Percentiles rank a stretch among this genome's conserved stretches.
These are phyloP conservation scores for Fusarium falciforme DNA, from an alignment of 2,329 filamentous ascomycete species.

Conservation along the genomic window DNA sequence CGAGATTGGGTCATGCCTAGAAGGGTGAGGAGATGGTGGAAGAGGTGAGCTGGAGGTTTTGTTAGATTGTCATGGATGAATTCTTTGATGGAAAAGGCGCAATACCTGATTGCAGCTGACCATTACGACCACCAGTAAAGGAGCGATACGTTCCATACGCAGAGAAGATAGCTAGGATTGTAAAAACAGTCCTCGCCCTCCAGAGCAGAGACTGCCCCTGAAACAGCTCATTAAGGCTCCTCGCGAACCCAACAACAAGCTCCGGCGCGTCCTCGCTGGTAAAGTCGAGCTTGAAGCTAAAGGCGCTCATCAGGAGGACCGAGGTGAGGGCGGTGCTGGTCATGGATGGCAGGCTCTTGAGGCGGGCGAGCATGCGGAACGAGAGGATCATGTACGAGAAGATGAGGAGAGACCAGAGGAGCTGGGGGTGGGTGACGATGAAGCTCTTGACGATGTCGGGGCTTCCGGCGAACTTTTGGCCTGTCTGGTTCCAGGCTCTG, in stretches of 20 bases:
- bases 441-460: slow-evolving; percentile 85
- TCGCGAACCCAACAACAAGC: slow-evolving; percentile 67
- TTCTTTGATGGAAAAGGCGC: not conserved
- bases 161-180: slow-evolving; percentile 55
- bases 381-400: slow-evolving; percentile 74
- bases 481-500: slow-evolving; percentile 94
- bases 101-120: slow-evolving; percentile 47
- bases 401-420: slow-evolving; percentile 81
- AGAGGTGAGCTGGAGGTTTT: slow-evolving; percentile 50
- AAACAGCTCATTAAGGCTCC: slow-evolving; percentile 53
- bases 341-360: slow-evolving; percentile 56
- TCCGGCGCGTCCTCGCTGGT: slow-evolving; percentile 90
- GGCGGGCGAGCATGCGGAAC: slow-evolving; percentile 55
- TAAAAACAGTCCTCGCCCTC: slow-evolving; percentile 63
- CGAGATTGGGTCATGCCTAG: slow-evolving; percentile 90
- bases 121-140: slow-evolving; percentile 42
- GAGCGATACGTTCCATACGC: slow-evolving; percentile 55
- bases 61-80: slow-evolving; percentile 5
- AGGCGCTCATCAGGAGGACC: slow-evolving; percentile 63
- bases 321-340: slow-evolving; percentile 55
- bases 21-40: slow-evolving; percentile 79
- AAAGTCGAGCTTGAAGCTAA: slow-evolving; percentile 91
- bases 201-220: slow-evolving; percentile 59
- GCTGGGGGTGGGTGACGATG: slow-evolving; percentile 69
- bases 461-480: slow-evolving; percentile 93